phyloP scores from a whole-genome alignment of 164 flowering plant genomes.

The Nelumbo lutea region DNA sequence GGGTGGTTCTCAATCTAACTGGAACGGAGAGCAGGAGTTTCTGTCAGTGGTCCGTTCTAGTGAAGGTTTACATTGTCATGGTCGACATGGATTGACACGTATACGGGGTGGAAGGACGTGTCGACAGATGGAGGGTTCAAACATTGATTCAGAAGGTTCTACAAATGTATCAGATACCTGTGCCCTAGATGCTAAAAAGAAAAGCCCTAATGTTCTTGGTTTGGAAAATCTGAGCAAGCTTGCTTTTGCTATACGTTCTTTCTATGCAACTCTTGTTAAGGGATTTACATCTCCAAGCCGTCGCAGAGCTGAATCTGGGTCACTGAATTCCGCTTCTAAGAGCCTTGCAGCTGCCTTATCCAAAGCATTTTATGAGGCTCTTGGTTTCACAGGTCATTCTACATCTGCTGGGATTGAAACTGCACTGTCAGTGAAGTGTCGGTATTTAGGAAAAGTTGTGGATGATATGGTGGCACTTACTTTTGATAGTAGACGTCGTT shows the following conservation, averaged over 20 bases:
- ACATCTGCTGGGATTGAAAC: slow-evolving; percentile 43
- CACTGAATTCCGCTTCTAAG: slow-evolving; percentile 68
- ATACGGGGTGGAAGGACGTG: slow-evolving; percentile 64
- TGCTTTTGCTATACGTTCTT: slow-evolving; percentile 51
- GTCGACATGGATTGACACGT: slow-evolving; percentile 69
- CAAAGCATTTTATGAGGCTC: slow-evolving; percentile 62
- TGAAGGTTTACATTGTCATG: slow-evolving; percentile 67
- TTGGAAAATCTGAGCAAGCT: slow-evolving; percentile 66
- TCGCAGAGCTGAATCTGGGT: slow-evolving; percentile 70
- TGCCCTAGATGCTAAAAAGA: slow-evolving; percentile 52
- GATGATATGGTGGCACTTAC: slow-evolving; percentile 71
- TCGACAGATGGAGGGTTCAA: slow-evolving; percentile 59
- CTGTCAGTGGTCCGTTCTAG: slow-evolving; percentile 59
- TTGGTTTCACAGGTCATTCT: slow-evolving; percentile 61
- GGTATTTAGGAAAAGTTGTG: slow-evolving; percentile 91
- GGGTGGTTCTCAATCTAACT: slow-evolving; percentile 44
- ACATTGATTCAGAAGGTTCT: slow-evolving; percentile 54
- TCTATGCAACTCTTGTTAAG: slow-evolving; percentile 65
- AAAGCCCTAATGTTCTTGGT: slow-evolving; percentile 57
- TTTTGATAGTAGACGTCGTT: slow-evolving; percentile 67
- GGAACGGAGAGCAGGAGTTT: slow-evolving; percentile 73
- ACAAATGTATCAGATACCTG: slow-evolving; percentile 37
- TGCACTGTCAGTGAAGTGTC: slow-evolving; percentile 72
- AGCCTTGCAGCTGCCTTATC: slow-evolving; percentile 74
- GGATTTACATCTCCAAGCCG: slow-evolving; percentile 73